Evolutionary conservation across 2,329 filamentous ascomycete genomes (phyloP).

Genomic region (Hypoxylon sp.): DNA sequence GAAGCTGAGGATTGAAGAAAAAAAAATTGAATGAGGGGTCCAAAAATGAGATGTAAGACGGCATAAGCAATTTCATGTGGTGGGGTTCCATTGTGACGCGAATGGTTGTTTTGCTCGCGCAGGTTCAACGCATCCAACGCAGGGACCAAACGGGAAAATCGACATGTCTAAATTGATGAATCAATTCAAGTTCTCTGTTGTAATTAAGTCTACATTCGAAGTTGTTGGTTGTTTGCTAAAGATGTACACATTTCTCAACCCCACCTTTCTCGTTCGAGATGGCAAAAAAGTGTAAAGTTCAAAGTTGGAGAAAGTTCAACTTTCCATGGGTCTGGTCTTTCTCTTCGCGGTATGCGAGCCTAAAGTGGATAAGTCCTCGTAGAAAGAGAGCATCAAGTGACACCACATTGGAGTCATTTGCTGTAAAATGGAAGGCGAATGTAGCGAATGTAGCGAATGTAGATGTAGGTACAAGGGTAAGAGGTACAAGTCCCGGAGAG

Average conservation of each 20-base stretch:
- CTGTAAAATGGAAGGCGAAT: conserved; percentile 2
- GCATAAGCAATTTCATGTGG: conserved; percentile 29
- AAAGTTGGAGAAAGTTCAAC: conserved; percentile 25
- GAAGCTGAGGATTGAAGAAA: conserved; percentile 14
- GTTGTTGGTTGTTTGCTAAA: conserved; percentile 13
- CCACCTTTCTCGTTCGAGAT: too few relatives aligned
- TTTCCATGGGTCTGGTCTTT: too few relatives aligned
- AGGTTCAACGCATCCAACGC: conserved; percentile 18
- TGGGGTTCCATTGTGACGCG: conserved; percentile 29
- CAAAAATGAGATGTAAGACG: conserved; percentile 18
- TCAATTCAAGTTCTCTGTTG: conserved; percentile 10
- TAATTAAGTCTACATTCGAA: background rate
- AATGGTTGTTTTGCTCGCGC: conserved; percentile 26
- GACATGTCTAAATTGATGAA: conserved; percentile 3
- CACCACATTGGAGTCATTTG: conserved; percentile 15
- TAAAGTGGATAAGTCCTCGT: conserved; percentile 37
- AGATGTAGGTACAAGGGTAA: conserved; percentile 4
- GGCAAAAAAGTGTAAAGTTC: too few relatives aligned
- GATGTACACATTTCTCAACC: too few relatives aligned
- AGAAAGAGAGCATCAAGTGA: conserved; percentile 26
- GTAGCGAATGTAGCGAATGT: too few relatives aligned
- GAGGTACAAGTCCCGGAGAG: conserved; percentile 9
- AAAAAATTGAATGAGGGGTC: conserved; percentile 20
- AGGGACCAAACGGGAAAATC: conserved; percentile 28
- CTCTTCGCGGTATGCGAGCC: conserved; percentile 27